phyloP scores from a whole-genome alignment of 176 grass and related monocot genomes.

The maize (Zea mays) region DNA sequence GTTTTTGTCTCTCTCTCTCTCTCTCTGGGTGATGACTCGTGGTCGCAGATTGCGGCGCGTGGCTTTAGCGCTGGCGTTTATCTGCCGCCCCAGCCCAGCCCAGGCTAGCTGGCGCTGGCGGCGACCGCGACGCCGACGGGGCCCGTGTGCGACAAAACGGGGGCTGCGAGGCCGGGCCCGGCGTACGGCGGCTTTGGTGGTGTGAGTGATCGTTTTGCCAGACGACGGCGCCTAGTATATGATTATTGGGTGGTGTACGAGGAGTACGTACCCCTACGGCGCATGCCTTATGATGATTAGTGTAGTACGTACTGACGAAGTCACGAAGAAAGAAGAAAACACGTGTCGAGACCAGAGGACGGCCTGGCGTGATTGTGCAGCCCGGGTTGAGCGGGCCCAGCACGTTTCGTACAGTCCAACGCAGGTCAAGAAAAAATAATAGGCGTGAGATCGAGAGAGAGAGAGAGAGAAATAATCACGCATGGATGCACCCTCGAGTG shows the following conservation, averaged over 20 bases:
- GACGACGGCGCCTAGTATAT: too few relatives aligned
- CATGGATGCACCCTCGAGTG: too few relatives aligned
- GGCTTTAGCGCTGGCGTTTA: slow-evolving; percentile 25
- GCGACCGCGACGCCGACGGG: slow-evolving; percentile 7
- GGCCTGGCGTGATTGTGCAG: background rate
- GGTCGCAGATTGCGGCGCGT: slow-evolving; percentile 12
- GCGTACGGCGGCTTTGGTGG: background rate
- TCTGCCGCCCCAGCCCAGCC: background rate
- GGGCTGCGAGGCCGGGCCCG: background rate
- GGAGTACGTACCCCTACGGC: too few relatives aligned
- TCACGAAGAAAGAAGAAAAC: background rate
- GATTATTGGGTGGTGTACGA: too few relatives aligned
- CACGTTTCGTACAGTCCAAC: background rate
- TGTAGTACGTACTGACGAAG: background rate
- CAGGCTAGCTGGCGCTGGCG: background rate
- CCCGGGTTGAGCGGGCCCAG: background rate
- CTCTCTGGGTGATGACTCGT: background rate
- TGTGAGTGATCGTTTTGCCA: too few relatives aligned
- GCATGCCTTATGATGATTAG: background rate
- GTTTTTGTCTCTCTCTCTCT: too few relatives aligned
- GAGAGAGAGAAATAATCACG: background rate
- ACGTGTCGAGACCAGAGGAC: background rate
- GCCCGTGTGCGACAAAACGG: background rate
- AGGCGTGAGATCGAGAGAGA: background rate
- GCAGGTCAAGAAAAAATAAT: background rate